phyloP scores from a whole-genome alignment of 768 basidiomycete species.

The Exsudoporus frostii region DNA sequence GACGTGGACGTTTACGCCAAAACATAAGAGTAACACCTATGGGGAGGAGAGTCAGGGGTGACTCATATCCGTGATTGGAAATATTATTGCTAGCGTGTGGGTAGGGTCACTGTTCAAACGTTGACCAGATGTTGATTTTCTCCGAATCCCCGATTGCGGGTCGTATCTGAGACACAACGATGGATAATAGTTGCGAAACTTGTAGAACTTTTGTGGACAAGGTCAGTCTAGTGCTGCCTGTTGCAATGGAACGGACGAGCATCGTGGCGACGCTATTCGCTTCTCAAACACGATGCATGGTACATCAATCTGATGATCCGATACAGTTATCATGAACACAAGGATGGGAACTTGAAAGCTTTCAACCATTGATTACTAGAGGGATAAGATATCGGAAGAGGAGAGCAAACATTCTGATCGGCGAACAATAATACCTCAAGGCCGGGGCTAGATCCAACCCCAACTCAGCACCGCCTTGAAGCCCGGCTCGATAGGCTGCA shows the following conservation, averaged over 20 bases:
- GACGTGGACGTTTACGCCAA: conserved; percentile 82
- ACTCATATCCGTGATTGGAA: neutral
- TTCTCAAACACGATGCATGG: too few species aligned
- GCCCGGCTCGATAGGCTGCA: too few species aligned
- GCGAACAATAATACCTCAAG: too few species aligned
- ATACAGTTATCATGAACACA: too few species aligned
- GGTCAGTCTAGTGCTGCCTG: neutral
- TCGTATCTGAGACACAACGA: neutral
- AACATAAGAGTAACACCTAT: conserved; percentile 89
- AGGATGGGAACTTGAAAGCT: too few species aligned
- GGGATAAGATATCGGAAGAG: too few species aligned
- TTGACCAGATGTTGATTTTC: neutral
- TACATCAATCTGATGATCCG: too few species aligned
- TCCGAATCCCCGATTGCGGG: neutral
- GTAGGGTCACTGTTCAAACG: neutral
- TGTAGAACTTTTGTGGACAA: neutral
- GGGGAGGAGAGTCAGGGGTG: conserved; percentile 62
- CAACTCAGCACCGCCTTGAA: too few species aligned
- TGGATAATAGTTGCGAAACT: neutral
- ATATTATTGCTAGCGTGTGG: neutral
- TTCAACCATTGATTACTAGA: too few species aligned
- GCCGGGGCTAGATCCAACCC: too few species aligned
- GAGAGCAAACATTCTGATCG: too few species aligned
- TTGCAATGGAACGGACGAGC: neutral
- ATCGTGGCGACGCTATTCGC: neutral